Evolutionary conservation across 1,284 basidiomycete species (phyloP), one percentile per base, ranked within the genome.

Genomic region (Ceratobasidium sp.): DNA sequence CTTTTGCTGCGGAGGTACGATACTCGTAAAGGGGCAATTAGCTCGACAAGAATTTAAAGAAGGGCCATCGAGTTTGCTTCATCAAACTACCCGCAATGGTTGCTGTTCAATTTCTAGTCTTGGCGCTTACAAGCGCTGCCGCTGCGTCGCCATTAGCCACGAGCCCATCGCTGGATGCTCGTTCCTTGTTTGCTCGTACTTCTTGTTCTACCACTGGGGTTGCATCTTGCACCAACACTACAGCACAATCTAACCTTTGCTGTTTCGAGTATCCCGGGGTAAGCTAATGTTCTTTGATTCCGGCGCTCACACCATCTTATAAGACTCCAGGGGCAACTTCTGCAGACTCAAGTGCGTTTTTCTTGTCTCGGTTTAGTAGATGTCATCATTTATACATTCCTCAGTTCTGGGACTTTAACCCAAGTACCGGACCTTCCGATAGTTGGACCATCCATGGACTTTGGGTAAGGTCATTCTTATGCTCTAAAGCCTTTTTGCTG

Each of bases 321-420:
- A 41, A n/a, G 21, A 25, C 7, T 19, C 33, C 52, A 72, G 72
- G 72, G 72, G 21, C 68, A 66, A 47, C 54, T 72, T 46, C 29
- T 71, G 13, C 71, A 72, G 53, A 70, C 70, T 30, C 70, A 74
- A 39, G 64, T 67, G 14, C 6, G 62, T 42, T 46, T 16, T n/a
- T 21, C 16, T 14, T 7, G 5, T 16, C 19, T 42, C 33, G 2
- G 41, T 50, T 56, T 1, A 21, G 9, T 30, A 36, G 13, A 23
- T 13, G 9, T 29, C 39, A 25, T 30, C 8, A 25, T 13, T 46
- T 8, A 56, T 49, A 33, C n/a, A 7, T 27, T 19, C 14, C 8
- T 11, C 36, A 67, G 71, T 74, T 74, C 64, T 74, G 74, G 74
- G 74, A 74, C 56, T 69, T 69, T 14, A 71, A 72, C 66, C 73